Base-by-base conservation (phyloP, 2,329 filamentous ascomycete species). In the Talaromyces sp. region DNA sequence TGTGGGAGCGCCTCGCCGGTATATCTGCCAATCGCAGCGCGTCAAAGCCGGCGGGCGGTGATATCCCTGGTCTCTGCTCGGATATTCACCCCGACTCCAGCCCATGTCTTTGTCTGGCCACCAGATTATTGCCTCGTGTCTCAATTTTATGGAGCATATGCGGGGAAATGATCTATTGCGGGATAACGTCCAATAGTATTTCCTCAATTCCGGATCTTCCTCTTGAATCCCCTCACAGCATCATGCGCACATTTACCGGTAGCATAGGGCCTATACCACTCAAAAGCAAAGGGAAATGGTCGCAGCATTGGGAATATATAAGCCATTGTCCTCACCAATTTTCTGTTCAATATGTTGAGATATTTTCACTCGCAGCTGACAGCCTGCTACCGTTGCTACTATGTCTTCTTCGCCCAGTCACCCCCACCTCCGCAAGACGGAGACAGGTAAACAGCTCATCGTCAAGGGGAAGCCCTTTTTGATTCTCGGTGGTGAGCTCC, bases 401-500 rank as follows among this genome's bases (percentile, higher is more conserved):
- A 56, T 56, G 54, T 56, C 54, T 56, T 43, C 54, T 46, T 29
- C 50, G n/a, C 32, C 55, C n/a, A 26, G 29, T 27, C n/a, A 56
- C 38, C 55, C 55, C 17, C 43, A 49, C 43, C 24, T 49, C 21
- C 43, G 43, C 43, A 49, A 49, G 43, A 49, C 43, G 43, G 43
- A 49, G 24, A 49, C 43, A 21, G 21, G 43, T 9, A 56, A 46
- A 31, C 21, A 49, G 21, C 55, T 56, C 21, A 19, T 49, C 35
- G 55, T 56, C 21, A 56, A 56, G 41, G 55, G 55, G 0, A 56
- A 56, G 11, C 55, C 55, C 6, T 56, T 56, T 49, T 26, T 56
- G 5, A 56, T 56, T 11, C 29, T 56, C 1, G 55, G 38, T 11
- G 55, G 55, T 17, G 55, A 56, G 38, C 55, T 81, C 41, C 79